Evolutionary conservation across 495 filamentous ascomycete genomes (phyloP).

Genomic region (Daldinia childiae): DNA sequence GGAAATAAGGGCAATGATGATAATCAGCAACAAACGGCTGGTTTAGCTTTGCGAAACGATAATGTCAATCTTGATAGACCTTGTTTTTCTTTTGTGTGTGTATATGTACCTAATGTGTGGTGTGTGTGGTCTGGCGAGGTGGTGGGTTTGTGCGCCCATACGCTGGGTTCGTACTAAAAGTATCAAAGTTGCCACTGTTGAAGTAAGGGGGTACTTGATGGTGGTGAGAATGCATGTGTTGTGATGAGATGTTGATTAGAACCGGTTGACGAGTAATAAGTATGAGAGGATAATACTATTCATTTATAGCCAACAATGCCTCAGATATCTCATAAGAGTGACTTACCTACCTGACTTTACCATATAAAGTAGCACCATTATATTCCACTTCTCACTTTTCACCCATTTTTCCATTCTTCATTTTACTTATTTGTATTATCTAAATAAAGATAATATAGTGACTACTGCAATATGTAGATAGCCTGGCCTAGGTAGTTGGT

Average conservation of each 20-base stretch:
- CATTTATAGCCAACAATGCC: no score
- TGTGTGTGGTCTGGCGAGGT: background rate
- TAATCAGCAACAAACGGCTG: slow-evolving; percentile 27
- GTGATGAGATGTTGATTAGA: background rate
- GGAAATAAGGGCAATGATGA: slow-evolving; percentile 37
- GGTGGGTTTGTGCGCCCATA: background rate
- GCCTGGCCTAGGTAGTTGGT: background rate
- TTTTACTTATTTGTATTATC: slow-evolving; percentile 1
- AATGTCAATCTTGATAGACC: slow-evolving; percentile 43
- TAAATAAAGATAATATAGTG: background rate
- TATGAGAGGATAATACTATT: no score
- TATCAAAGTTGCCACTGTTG: background rate
- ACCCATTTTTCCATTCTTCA: background rate
- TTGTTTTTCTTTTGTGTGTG: slow-evolving; percentile 11
- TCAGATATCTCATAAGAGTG: no score
- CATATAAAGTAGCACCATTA: background rate
- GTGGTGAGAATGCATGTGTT: background rate
- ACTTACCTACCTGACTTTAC: no score
- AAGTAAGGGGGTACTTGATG: background rate
- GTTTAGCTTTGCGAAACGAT: slow-evolving; percentile 38
- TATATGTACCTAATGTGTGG: background rate
- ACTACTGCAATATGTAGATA: background rate
- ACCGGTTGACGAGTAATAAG: no score
- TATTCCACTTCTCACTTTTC: background rate
- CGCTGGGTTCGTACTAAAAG: background rate